Evolutionary conservation across 2,329 filamentous ascomycete genomes (phyloP), one percentile per base, ranked within the genome.

Genomic region (Aspergillus sp.): DNA sequence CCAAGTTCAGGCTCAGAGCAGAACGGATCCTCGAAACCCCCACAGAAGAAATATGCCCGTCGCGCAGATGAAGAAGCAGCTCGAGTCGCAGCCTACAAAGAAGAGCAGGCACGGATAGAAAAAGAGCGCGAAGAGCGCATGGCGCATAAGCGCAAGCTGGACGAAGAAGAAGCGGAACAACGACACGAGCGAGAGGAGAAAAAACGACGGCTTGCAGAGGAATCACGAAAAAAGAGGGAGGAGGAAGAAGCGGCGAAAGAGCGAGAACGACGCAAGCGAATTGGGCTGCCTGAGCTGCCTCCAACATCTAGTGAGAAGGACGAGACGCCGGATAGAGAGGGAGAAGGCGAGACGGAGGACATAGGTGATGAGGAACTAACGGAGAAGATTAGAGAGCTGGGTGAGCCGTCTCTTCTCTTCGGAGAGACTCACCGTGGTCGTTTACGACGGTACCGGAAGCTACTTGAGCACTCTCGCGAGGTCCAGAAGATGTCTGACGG

Each of bases 41-140:
- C 66, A 41, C 68, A 75, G 40, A 88, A 89, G 68, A 96, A 96
- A 75, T 98, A 91, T 74, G 77, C 91, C 62, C 92, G 91, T 67
- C 91, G 92, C 64, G 87, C 89, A 64, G 93, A 99, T 64, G 73
- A 91, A 65, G 95, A 99, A 81, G 89, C 89, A 53, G 86, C 90
- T 68, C 88, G 95, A 53, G 81, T 89, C 70, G 88, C 87, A 40
- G 86, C 87, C 60, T 99, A 99, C 77, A 79, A 86, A 2, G 88
- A 89, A 13, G 91, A 96, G 68, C 93, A 98, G 73, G 85, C 86
- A 63, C 84, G 84, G 4, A 80, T 91, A 52, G 89, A 92, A 65
- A 82, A 81, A 40, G 87, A 90, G 68, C 89, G 90, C 27, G 80
- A 86, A 58, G 85, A 88, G 60, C 87, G 86, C 62, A 79, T 85